Base-by-base conservation (phyloP, 495 filamentous ascomycete species). In the Xylaria venustula region DNA sequence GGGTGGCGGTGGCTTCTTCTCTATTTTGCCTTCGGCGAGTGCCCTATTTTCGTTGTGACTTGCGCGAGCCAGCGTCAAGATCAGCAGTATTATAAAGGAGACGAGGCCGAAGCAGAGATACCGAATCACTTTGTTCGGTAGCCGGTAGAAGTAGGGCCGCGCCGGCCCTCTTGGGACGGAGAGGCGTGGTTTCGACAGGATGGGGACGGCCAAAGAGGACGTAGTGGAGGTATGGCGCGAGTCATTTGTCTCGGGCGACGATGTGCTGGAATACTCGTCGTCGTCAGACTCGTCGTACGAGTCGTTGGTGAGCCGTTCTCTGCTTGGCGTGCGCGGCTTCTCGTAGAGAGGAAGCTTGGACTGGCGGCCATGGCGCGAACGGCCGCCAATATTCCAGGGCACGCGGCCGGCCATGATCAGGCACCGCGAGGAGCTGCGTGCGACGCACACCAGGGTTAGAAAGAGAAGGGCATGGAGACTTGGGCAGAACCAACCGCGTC, bases 81-180 rank as follows among this genome's bases (percentile, higher is more conserved):
- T 86, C 68, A 96, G 91, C 0, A 93, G 62, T 7, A 93, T 61
- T 17, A 95, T 79, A 0, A 84, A 84, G 1, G 80, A 81, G 23
- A 89, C 84, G 47, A 96, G 70, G 19, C 81, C 83, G 32, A 90
- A 76, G 63, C 89, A 91, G 37, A 94, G 81, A 67, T 85, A 91
- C 69, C 88, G 81, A 66, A 88, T 82, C 15, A 90, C 77, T 64
- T 78, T 84, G 61, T 88, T 83, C 53, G 77, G 89, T 61, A 87
- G 59, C 25, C 83, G 83, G 64, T 88, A 88, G 54, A 80, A 77
- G 50, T 81, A 75, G 6, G 79, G 66, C 19, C 67, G 62, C 9
- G 71, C 61, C 26, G 79, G 76, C 15, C 70, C 64, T 12, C 75
- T 73, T 45, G 79, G 63, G 45, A 73, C 67, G 52, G 66, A 70